phyloP scores from a whole-genome alignment of 495 filamentous ascomycete genomes.

The Aspergillus funiculosus region DNA sequence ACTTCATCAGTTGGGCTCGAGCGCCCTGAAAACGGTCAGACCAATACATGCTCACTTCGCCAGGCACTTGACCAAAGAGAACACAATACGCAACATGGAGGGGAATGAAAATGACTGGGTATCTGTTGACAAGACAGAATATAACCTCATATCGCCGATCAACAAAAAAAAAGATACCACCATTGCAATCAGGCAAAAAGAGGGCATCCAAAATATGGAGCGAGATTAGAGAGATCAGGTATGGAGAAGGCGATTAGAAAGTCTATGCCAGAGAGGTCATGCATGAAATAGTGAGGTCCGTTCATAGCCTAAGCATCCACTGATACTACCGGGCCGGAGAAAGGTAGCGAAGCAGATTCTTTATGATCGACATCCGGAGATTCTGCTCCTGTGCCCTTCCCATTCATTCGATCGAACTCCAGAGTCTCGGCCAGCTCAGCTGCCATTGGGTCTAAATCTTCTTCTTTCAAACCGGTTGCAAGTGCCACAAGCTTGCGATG shows the following conservation, averaged over 20 bases:
- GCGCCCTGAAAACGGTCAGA: too few species aligned
- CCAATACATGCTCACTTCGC: too few species aligned
- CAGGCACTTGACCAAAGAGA: too few species aligned
- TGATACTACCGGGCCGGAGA: slow-evolving; percentile 27
- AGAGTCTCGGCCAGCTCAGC: slow-evolving; percentile 42
- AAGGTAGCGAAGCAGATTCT: slow-evolving; percentile 23
- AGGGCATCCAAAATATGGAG: slow-evolving; percentile 11
- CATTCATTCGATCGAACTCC: slow-evolving; percentile 44
- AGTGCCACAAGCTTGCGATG: slow-evolving; percentile 49
- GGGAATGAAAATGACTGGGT: slow-evolving; percentile 4
- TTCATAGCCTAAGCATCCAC: slow-evolving; percentile 34
- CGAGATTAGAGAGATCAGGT: neutral
- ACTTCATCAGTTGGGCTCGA: too few species aligned
- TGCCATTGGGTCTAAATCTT: slow-evolving; percentile 46
- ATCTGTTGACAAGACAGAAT: slow-evolving; percentile 6
- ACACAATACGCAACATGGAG: neutral
- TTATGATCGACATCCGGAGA: slow-evolving; percentile 29
- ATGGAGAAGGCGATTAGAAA: neutral
- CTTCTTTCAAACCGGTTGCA: slow-evolving; percentile 45
- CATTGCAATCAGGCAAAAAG: slow-evolving; percentile 9
- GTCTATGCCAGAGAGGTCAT: too few species aligned
- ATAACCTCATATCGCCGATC: neutral
- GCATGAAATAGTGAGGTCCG: too few species aligned
- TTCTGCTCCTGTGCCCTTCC: slow-evolving; percentile 26
- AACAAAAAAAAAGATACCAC: neutral